A percentile compares a stretch with the other conserved stretches of the same genome.
Conservation (phyloP, 1,284 basidiomycete genomes). For the Rhizoctonia solani region DNA sequence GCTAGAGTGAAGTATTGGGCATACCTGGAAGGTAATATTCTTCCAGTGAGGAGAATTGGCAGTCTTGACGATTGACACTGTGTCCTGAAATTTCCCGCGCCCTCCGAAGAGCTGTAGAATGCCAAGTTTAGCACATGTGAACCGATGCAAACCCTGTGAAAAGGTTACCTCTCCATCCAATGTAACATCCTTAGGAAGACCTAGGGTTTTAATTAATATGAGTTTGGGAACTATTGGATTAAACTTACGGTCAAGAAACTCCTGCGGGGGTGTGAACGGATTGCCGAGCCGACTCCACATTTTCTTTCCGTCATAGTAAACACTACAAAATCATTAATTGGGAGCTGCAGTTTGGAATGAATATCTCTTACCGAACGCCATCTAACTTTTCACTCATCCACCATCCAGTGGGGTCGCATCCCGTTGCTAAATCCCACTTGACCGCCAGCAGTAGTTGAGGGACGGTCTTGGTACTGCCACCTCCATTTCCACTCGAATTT, state of each 20-base stretch:
- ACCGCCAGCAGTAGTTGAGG: conserved; percentile 61
- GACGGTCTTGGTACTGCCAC: conserved; percentile 41
- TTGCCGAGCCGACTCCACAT: conserved; percentile 65
- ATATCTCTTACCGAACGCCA: conserved; percentile 54
- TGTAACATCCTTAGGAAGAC: conserved; percentile 60
- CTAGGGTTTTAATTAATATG: conserved; percentile 44
- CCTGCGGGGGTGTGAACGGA: conserved; percentile 61
- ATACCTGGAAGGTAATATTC: conserved; percentile 61
- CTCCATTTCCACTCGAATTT: conserved; percentile 38
- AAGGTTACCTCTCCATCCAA: conserved; percentile 62
- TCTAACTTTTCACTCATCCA: conserved; percentile 71
- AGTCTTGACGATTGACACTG: conserved; percentile 59
- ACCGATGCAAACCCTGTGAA: conserved; percentile 37
- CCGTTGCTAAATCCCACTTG: conserved; percentile 61
- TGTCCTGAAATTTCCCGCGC: conserved; percentile 61
- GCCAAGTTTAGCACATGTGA: conserved; percentile 38
- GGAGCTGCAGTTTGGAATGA: not conserved
- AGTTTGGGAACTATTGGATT: not conserved
- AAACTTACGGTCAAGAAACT: conserved; percentile 61
- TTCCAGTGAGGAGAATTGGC: conserved; percentile 59
- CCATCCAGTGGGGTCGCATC: conserved; percentile 63
- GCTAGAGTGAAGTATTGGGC: not conserved
- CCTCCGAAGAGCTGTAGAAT: conserved; percentile 55
- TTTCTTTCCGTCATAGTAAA: conserved; percentile 62
- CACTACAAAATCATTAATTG: conserved; percentile 45